phyloP scores from a whole-genome alignment of 2,329 filamentous ascomycete species.

The Colletotrichum sp. region DNA sequence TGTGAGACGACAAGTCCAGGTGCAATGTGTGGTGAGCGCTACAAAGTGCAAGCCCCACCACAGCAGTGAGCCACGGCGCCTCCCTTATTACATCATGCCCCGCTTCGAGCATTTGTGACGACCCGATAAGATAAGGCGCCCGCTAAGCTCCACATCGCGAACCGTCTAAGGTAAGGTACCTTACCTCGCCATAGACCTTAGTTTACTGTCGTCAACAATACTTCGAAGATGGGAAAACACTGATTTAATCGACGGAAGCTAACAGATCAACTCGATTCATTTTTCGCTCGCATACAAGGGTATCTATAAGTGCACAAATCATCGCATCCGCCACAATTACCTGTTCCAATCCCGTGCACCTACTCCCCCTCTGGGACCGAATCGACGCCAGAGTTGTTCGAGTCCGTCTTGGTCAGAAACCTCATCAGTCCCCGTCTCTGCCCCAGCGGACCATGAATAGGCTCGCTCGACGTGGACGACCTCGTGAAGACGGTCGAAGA shows the following conservation, averaged over 20 bases:
- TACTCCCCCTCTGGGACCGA: background rate
- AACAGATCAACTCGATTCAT: background rate
- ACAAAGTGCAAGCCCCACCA: conserved; percentile 8
- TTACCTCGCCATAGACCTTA: background rate
- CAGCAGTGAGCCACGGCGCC: background rate
- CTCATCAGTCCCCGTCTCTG: background rate
- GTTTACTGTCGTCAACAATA: background rate
- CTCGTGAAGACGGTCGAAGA: background rate
- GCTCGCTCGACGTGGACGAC: conserved; percentile 5
- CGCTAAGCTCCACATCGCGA: background rate
- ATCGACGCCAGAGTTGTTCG: background rate
- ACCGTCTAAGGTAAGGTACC: background rate
- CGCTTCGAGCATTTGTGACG: conserved; percentile 11
- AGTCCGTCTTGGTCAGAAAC: conserved; percentile 9
- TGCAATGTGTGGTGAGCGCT: conserved; percentile 5
- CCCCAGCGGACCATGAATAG: background rate
- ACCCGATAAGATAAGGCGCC: conserved; percentile 10
- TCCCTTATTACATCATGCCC: conserved; percentile 22
- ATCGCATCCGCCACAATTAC: background rate
- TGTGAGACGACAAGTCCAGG: background rate
- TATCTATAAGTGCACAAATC: background rate
- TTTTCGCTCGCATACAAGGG: background rate
- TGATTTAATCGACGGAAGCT: background rate
- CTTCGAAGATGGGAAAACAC: background rate
- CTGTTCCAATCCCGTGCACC: background rate